Evolutionary conservation across 2,329 filamentous ascomycete genomes (phyloP).

Genomic region (Colletotrichum paranaense): DNA sequence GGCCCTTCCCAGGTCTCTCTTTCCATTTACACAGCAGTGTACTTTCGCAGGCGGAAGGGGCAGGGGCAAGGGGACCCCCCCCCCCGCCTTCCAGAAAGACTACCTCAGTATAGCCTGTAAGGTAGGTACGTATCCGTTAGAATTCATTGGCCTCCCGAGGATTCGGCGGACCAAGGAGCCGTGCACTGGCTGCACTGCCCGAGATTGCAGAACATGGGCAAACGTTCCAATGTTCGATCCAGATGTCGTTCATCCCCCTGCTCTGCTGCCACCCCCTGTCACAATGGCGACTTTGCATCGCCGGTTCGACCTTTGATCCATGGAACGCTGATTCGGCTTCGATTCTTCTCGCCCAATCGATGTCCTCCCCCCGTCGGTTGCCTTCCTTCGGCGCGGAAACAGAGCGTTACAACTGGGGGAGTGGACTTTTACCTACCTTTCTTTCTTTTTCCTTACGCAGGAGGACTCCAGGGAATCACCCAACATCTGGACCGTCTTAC

Average conservation of each 20-base stretch:
- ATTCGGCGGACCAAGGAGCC: not conserved
- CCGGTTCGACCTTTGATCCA: not conserved
- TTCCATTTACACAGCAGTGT: too few species aligned
- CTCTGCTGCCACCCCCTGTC: not conserved
- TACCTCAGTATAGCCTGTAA: not conserved
- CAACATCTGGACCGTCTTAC: not conserved
- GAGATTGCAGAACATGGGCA: not conserved
- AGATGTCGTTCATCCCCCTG: not conserved
- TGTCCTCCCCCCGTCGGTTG: not conserved
- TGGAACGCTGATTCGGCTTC: not conserved
- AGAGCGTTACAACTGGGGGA: constrained; percentile 8
- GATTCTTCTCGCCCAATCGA: constrained; percentile 12
- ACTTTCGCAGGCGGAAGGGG: not conserved
- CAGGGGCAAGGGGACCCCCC: not conserved
- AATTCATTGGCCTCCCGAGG: not conserved
- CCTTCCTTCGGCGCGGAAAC: constrained; percentile 15
- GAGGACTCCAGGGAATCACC: constrained; percentile 2
- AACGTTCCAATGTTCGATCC: not conserved
- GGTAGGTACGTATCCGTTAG: too few species aligned
- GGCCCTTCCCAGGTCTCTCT: not conserved
- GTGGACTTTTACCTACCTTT: not conserved
- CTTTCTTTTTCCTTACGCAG: not conserved
- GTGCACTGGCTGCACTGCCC: not conserved
- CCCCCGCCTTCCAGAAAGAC: not conserved
- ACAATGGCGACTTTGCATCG: not conserved